Percentiles rank a stretch among this genome's conserved stretches.
These are phyloP conservation scores for Alopecurus myosuroides DNA, from an alignment of 176 grass and related monocot species.

Conservation along the genomic window DNA sequence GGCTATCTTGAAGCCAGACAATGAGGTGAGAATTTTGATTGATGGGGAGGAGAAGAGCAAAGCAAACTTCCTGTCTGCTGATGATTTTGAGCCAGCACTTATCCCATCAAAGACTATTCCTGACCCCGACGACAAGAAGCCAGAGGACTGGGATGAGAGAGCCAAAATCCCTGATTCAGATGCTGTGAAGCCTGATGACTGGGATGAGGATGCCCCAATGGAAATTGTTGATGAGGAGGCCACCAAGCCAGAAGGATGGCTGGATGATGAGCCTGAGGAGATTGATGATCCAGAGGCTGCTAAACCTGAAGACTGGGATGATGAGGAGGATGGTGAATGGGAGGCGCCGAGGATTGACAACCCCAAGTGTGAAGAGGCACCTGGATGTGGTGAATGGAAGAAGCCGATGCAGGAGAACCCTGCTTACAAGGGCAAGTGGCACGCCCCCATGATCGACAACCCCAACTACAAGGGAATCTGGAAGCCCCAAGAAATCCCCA, in stretches of 20 bases:
- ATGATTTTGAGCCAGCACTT: conserved; percentile 82
- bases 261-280: conserved; percentile 96
- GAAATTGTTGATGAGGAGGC: conserved; percentile 93
- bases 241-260: conserved; percentile 87
- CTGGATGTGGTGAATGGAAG: conserved; percentile 98
- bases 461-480: conserved; percentile 97
- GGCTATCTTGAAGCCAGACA: conserved; percentile 85
- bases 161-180: conserved; percentile 75
- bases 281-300: conserved; percentile 79
- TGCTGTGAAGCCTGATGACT: conserved; percentile 90
- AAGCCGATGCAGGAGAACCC: conserved; percentile 89
- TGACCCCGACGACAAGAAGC: conserved; percentile 97
- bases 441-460: conserved; percentile 88
- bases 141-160: conserved; percentile 95
- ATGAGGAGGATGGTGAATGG: conserved; percentile 99
- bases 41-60: conserved; percentile 93
- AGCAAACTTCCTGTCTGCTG: conserved; percentile 71
- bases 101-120: conserved; percentile 90
- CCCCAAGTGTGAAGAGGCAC: conserved; percentile 86
- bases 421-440: conserved; percentile 97
- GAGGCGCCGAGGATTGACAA: conserved; percentile 90
- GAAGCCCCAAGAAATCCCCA: conserved; percentile 94
- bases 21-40: conserved; percentile 75
- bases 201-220: conserved; percentile 95
- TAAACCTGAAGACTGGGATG: conserved; percentile 98